These are phyloP conservation scores for Aspergillus sp. DNA, from an alignment of 2,329 filamentous ascomycete species.

Conservation along the genomic window DNA sequence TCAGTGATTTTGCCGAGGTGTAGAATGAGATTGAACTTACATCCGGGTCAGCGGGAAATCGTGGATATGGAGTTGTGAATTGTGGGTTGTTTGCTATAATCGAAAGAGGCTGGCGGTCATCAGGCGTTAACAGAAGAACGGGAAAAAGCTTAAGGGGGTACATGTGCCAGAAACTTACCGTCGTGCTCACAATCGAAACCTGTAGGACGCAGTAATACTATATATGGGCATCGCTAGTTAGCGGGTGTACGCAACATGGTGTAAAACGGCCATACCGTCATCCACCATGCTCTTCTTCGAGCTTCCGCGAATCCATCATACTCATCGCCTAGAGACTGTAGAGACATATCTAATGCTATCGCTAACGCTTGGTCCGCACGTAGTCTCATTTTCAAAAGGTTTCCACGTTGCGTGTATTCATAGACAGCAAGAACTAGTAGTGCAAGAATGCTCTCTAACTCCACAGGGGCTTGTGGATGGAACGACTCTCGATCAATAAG, in stretches of 20 bases:
- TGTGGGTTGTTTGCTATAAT: slow-evolving; percentile 50
- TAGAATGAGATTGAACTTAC: slow-evolving; percentile 29
- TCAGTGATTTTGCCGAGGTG: background rate
- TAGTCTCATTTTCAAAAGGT: slow-evolving; percentile 52
- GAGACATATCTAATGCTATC: slow-evolving; percentile 48
- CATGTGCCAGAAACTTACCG: slow-evolving; percentile 33
- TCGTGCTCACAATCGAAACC: slow-evolving; percentile 51
- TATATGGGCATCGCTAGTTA: background rate
- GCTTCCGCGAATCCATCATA: slow-evolving; percentile 46
- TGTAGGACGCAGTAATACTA: slow-evolving; percentile 52
- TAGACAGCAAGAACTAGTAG: slow-evolving; percentile 50
- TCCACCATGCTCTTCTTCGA: slow-evolving; percentile 52
- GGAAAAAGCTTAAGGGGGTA: background rate
- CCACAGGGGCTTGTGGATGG: slow-evolving; percentile 45
- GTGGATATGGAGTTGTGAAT: slow-evolving; percentile 48
- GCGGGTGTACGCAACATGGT: background rate
- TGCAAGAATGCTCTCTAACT: slow-evolving; percentile 48
- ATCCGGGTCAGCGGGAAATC: slow-evolving; percentile 46
- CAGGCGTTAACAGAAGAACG: background rate
- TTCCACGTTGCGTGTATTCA: slow-evolving; percentile 52
- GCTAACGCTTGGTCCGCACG: slow-evolving; percentile 50
- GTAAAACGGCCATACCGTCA: slow-evolving; percentile 43
- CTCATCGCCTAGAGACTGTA: slow-evolving; percentile 42
- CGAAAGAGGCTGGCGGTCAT: slow-evolving; percentile 42
- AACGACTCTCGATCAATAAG: slow-evolving; percentile 40